Base-by-base conservation (phyloP, 1,284 basidiomycete species). In the Gymnopus androsaceus region DNA sequence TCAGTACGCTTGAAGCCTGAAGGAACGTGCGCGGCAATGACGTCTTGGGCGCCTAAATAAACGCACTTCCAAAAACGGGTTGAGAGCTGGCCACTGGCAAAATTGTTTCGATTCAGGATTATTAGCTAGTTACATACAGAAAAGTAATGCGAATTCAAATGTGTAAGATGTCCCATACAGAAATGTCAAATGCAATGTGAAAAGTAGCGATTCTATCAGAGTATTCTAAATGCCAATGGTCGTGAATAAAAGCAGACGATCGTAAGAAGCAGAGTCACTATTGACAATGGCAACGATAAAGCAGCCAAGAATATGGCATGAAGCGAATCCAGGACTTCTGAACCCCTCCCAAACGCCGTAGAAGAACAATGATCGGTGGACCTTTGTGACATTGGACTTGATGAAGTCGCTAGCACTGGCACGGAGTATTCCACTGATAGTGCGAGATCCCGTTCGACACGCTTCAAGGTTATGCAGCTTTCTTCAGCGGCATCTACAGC, bases 241-340 rank as follows among this genome's bases (percentile, higher is more conserved):
- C 65, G 67, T 17, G 69, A 72, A 64, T 76, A 76, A 61, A 71
- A 77, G 59, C 72, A 76, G 27, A 75, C 56, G 46, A 76, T 61
- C 23, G 70, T 73, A 38, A 75, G 59, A 38, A 69, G 63, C 21
- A 76, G 44, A 19, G 71, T 72, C 11, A 70, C 61, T 36, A 73
- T 63, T 11, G 73, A 69, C 51, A 75, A 53, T n/a, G 73, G 71
- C 45, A 75, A 56, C 7, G 70, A 69, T 44, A 76, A 19, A 54
- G 70, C 19, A 57, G 63, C 57, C 14, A 64, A 54, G 6, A 69
- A 48, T 11, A 63, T 55, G 12, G 57, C 47, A 8, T 60, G 40
- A 40, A 66, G 14, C 36, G 54, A 59, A 49, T 61, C 55, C 34
- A 58, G 53, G 36, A 57, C 49, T n/a, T 46, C 52, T 36, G 25